Evolutionary conservation across 139 green algal species (phyloP).

Genomic region (Medakamo hakoo): DNA sequence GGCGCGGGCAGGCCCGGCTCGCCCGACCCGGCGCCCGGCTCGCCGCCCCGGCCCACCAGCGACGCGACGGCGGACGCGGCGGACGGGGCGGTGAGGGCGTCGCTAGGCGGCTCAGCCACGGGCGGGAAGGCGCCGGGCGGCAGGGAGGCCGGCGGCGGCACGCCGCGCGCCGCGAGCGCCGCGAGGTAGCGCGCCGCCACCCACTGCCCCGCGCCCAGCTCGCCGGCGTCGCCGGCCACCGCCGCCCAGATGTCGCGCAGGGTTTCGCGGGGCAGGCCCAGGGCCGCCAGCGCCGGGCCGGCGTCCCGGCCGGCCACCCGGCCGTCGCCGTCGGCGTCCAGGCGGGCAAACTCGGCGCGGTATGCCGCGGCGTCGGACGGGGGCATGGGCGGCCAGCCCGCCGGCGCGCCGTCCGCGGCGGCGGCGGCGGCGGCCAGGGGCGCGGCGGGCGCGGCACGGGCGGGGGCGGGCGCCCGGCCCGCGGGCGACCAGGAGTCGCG

Average conservation of each 20-base stretch:
- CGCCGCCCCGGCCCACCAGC: too few species aligned
- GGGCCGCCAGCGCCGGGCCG: conserved; percentile 22
- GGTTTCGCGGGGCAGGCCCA: conserved; percentile 45
- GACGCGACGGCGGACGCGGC: too few species aligned
- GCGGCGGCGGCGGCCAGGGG: too few species aligned
- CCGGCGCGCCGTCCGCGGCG: not conserved
- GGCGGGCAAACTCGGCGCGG: conserved; percentile 38
- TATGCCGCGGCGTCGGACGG: conserved; percentile 36
- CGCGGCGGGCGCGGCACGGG: too few species aligned
- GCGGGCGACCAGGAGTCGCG: not conserved
- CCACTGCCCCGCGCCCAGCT: conserved; percentile 49
- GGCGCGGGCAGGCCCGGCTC: not conserved
- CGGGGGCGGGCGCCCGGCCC: too few species aligned
- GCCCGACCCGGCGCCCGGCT: too few species aligned
- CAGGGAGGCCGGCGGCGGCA: conserved; percentile 20
- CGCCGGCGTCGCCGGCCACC: conserved; percentile 41
- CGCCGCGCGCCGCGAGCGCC: conserved; percentile 34
- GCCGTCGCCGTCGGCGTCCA: conserved; percentile 55
- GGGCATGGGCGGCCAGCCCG: conserved; percentile 28
- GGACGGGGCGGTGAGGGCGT: not conserved
- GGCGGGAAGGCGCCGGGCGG: conserved; percentile 38
- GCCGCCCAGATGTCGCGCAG: conserved; percentile 49
- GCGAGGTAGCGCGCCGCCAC: conserved; percentile 61
- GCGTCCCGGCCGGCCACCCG: conserved; percentile 16
- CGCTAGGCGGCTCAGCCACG: conserved; percentile 4